These are phyloP conservation scores for Penicillium mononematosum DNA, from an alignment of 495 filamentous ascomycete genomes.

Conservation along the genomic window DNA sequence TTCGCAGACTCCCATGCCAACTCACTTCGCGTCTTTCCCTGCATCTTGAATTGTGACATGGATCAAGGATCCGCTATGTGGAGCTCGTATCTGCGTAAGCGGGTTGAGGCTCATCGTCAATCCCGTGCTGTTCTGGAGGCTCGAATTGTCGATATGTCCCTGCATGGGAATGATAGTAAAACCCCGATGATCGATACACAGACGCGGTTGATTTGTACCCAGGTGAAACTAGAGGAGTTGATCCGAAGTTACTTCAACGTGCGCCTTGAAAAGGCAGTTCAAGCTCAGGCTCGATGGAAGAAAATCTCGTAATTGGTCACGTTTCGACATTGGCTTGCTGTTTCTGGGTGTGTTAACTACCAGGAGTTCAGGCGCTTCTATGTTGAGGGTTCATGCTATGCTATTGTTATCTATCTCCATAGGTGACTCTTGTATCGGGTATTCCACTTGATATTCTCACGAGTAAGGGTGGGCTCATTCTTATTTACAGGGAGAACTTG, in stretches of 20 bases:
- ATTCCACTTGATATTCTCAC: neutral
- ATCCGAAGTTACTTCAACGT: neutral
- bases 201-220: neutral
- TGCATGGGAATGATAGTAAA: neutral
- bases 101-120: neutral
- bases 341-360: neutral
- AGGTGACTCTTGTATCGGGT: neutral
- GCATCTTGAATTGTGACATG: neutral
- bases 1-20: slow-evolving; percentile 72
- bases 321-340: neutral
- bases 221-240: neutral
- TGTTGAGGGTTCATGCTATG: neutral
- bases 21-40: slow-evolving; percentile 32
- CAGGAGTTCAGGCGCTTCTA: neutral
- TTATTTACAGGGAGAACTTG: too few species aligned
- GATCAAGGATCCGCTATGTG: neutral
- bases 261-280: neutral
- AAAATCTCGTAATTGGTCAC: neutral
- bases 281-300: neutral
- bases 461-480: too few species aligned
- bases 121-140: neutral
- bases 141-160: neutral
- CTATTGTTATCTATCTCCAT: neutral
- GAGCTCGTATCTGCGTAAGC: neutral
- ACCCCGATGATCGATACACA: neutral